Conservation (phyloP, 805 yeast genomes). For the Metschnikowia lochheadii region DNA sequence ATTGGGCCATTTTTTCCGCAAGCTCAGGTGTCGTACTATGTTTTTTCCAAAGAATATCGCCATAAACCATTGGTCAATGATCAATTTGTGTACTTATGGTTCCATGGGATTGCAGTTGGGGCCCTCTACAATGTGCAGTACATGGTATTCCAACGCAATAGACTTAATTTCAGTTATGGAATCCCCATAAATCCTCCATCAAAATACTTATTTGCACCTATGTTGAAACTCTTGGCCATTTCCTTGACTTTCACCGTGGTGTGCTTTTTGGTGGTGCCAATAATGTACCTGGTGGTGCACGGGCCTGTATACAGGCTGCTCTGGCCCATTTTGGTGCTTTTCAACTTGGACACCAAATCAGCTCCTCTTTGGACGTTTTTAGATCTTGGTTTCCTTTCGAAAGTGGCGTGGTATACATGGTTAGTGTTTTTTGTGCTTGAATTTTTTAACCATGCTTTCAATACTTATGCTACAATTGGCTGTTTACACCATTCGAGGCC, state of each 20-base stretch:
- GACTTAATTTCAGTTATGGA: slow-evolving; percentile 42
- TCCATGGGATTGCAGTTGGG: slow-evolving; percentile 38
- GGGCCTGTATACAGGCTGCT: slow-evolving; percentile 37
- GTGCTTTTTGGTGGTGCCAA: slow-evolving; percentile 30
- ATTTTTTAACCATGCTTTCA: slow-evolving; percentile 50
- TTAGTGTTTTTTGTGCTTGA: slow-evolving; percentile 49
- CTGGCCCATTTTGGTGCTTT: slow-evolving; percentile 26
- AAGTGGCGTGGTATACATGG: slow-evolving; percentile 20
- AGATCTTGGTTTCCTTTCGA: slow-evolving; percentile 24
- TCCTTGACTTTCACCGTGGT: slow-evolving; percentile 30
- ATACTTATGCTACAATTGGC: slow-evolving; percentile 67
- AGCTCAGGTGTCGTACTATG: slow-evolving; percentile 23
- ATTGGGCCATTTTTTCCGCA: slow-evolving; percentile 25
- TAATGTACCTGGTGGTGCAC: slow-evolving; percentile 40
- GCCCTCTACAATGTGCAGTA: slow-evolving; percentile 48
- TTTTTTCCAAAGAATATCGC: slow-evolving; percentile 38
- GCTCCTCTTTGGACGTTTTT: slow-evolving; percentile 35
- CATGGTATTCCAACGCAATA: slow-evolving; percentile 50
- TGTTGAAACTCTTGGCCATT: slow-evolving; percentile 34
- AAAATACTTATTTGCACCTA: slow-evolving; percentile 23
- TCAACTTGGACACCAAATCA: slow-evolving; percentile 34
- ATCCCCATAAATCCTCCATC: slow-evolving; percentile 40
- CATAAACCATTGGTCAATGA: slow-evolving; percentile 36
- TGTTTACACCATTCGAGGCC: slow-evolving; percentile 66
- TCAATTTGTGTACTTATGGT: slow-evolving; percentile 49